Evolutionary conservation across 805 yeast species (phyloP), one percentile per base, ranked within the genome.

Genomic region (Pichia manshurica): DNA sequence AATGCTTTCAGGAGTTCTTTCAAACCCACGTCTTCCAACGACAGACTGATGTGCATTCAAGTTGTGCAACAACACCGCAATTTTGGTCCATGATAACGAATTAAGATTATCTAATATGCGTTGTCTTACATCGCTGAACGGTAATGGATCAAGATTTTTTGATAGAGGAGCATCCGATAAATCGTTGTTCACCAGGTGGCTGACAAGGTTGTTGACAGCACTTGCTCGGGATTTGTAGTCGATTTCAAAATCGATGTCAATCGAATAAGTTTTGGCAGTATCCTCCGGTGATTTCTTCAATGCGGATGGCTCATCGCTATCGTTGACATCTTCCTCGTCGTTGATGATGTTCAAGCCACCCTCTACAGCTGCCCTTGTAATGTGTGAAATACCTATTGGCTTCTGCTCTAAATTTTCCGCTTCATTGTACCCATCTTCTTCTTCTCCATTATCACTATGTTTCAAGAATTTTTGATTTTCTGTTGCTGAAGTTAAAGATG

Each of bases 31-130:
- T 53, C 98, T 73, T 16, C 91, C 87, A 16, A 88, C 85, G 45
- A 91, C 86, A 4, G 85, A 86, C 50, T 85, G 96, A 60, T 90
- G 98, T 0, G 97, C 81, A 62, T 89, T 88, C 58, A 84, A 70
- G 16, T 83, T 74, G 52, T 80, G 82, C 41, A 90, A 71, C 54
- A 78, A 79, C 2, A 84, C 82, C 0, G 93, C 85, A 38, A 86
- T 74, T 60, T 90, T 87, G 42, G 78, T 69, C 96, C 96, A 90
- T 3, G 74, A 71, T 21, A 91, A 61, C 19, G 63, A 56, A 62
- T 87, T 85, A 59, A 90, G 68, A 52, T 77, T 75, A 2, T 70
- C 60, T 31, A 78, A 61, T 34, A 83, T 81, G 15, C 55, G 55
- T 12, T 43, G 37, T 35, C 63, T 50, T 10, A 36, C 28, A 1